phyloP scores from a whole-genome alignment of 805 yeast species.

The Kodamaea laetipori region DNA sequence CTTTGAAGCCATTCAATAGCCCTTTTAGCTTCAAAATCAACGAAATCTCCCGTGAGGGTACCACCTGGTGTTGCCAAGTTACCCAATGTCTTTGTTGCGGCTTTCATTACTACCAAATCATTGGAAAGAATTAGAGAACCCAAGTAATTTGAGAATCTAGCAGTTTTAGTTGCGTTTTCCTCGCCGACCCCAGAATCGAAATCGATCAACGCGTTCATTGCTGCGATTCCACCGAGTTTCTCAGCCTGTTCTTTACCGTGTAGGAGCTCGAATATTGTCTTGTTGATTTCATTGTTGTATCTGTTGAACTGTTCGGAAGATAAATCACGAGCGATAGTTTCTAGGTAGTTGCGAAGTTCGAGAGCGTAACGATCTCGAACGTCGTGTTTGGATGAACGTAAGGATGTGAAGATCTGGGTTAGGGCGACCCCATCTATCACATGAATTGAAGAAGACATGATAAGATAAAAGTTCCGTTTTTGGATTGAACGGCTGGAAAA shows the following conservation, averaged over 20 bases:
- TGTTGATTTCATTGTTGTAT: constrained; percentile 83
- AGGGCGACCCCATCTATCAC: constrained; percentile 51
- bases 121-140: constrained; percentile 77
- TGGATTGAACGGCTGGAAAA: too few species aligned
- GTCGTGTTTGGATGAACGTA: constrained; percentile 45
- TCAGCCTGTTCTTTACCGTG: constrained; percentile 72
- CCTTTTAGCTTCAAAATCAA: constrained; percentile 85
- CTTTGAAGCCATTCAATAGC: constrained; percentile 89
- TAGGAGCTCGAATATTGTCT: constrained; percentile 80
- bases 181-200: constrained; percentile 74
- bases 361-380: constrained; percentile 59
- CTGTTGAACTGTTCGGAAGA: constrained; percentile 80
- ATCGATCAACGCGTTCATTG: constrained; percentile 84
- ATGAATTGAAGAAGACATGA: constrained; percentile 20
- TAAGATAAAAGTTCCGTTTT: too few species aligned
- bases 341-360: constrained; percentile 69
- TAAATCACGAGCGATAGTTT: constrained; percentile 74
- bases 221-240: constrained; percentile 87
- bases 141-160: constrained; percentile 87
- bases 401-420: constrained; percentile 54
- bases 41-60: constrained; percentile 85
- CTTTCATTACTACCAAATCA: constrained; percentile 80
- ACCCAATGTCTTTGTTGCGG: constrained; percentile 86
- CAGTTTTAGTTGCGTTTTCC: constrained; percentile 84
- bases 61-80: constrained; percentile 89